Percentiles rank a stretch among this genome's conserved stretches.
Evolutionary conservation across 192 early-diverging fungal genomes (phyloP).

Genomic region (Lunasporangiospora selenospora): DNA sequence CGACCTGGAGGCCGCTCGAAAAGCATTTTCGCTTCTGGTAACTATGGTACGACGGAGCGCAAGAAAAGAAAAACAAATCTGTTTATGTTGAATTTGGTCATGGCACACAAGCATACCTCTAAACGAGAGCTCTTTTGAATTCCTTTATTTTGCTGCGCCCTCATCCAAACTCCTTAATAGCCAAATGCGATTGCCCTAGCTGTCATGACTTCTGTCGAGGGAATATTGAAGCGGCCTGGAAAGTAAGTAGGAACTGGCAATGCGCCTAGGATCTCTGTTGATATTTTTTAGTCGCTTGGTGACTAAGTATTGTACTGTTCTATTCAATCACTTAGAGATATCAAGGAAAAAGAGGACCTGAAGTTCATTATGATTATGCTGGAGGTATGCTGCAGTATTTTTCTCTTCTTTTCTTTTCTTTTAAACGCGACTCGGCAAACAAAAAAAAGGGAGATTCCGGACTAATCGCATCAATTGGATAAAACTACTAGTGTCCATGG

Average conservation of each 20-base stretch:
- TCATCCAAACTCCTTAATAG: conserved; percentile 22
- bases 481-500: conserved; percentile 76
- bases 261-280: too few species aligned
- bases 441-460: too few species aligned
- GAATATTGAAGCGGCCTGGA: conserved; percentile 69
- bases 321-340: conserved; percentile 44
- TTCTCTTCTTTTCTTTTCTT: too few species aligned
- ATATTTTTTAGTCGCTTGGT: too few species aligned
- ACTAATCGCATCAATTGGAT: too few species aligned
- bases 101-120: not conserved
- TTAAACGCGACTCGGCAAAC: too few species aligned
- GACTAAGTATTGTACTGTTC: conserved; percentile 22
- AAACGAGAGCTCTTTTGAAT: too few species aligned
- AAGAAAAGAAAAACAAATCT: not conserved
- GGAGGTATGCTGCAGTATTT: conserved; percentile 59
- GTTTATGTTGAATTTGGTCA: not conserved
- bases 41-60: conserved; percentile 55
- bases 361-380: conserved; percentile 86
- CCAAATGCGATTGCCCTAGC: conserved; percentile 66
- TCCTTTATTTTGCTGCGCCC: not conserved
- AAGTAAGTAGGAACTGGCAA: too few species aligned
- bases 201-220: conserved; percentile 81
- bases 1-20: conserved; percentile 65
- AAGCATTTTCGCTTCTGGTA: conserved; percentile 67
- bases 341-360: conserved; percentile 66